Evolutionary conservation across 257 asterid species (phyloP), one percentile per base, ranked within the genome.

Genomic region (Thymus quinquecostatus): DNA sequence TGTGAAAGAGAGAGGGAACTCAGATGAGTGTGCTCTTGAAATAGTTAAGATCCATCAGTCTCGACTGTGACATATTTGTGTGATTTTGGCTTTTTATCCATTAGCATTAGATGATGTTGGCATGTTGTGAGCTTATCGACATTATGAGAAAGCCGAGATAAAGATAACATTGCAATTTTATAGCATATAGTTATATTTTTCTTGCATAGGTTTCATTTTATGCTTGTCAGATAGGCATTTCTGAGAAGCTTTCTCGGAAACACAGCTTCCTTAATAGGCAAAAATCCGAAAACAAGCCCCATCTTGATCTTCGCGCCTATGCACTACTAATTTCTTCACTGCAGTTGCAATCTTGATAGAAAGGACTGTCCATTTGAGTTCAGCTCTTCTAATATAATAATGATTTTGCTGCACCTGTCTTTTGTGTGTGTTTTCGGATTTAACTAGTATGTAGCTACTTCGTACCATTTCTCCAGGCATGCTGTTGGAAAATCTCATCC

Each of bases 401-500:
- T 49, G 53, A 43, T 68, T 66, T 34, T 38, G 40, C 57, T 59
- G 21, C 45, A 48, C 41, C 12, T 65, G 33, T 65, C 43, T 58
- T 36, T 57, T 4, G 41, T 4, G 4, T 4, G 4, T 49, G 55
- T 1, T 21, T 53, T 21, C 8, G 33, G 59, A 61, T 57, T 66
- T 60, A 21, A 6, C 54, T 65, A n/a, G 61, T 30, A 53, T 59
- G 69, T 69, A 67, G 68, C 83, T 83, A 60, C 73, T 73, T 57
- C 53, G 28, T 78, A 76, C 71, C 51, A 30, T 78, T 71, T 49
- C 21, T 78, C n/a, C 68, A 94, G 97, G 82, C 96, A 94, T 77
- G 86, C 99, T 34, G 97, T 91, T 36, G 99, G 97, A 79, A 85
- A 92, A 77, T 92, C 97, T 13, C 93, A 96, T 71, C 88, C 92